These are phyloP conservation scores for Dactylonectria estremocensis DNA, from an alignment of 2,329 filamentous ascomycete species.

Conservation along the genomic window DNA sequence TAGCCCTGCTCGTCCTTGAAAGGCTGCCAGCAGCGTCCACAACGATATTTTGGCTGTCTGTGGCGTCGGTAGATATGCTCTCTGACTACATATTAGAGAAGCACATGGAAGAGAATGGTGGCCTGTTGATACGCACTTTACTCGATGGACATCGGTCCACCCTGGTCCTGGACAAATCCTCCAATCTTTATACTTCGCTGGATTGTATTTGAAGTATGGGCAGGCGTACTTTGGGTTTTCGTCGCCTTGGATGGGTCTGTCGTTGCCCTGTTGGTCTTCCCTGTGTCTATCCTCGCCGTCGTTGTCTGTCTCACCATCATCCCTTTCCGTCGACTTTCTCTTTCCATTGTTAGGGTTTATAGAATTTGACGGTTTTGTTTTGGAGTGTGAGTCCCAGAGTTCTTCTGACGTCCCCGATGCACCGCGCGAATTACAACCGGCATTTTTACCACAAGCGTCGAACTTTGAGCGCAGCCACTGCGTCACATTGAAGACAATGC, in stretches of 20 bases:
- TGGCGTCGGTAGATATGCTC: not conserved
- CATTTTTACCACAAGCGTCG: not conserved
- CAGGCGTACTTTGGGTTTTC: not conserved
- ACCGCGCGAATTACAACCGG: not conserved
- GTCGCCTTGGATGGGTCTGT: not conserved
- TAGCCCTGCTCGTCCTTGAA: not conserved
- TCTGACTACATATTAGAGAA: not conserved
- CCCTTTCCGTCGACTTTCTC: not conserved
- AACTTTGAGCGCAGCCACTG: not conserved
- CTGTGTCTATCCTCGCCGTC: not conserved
- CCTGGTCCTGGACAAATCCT: not conserved
- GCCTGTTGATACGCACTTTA: not conserved
- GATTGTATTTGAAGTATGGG: not conserved
- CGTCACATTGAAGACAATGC: not conserved
- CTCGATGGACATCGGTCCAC: not conserved
- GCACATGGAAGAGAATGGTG: not conserved
- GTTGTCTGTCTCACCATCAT: not conserved
- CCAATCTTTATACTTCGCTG: not conserved
- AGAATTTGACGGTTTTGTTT: not conserved
- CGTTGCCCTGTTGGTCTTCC: not conserved
- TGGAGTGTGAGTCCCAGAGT: not conserved
- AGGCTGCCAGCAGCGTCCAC: not conserved
- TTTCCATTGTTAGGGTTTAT: not conserved
- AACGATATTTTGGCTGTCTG: not conserved
- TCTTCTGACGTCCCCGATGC: not conserved